Percentiles rank a stretch among this genome's conserved stretches.
Evolutionary conservation across 169 alveolate genomes (phyloP).

Genomic region (Toxoplasma gondii): DNA sequence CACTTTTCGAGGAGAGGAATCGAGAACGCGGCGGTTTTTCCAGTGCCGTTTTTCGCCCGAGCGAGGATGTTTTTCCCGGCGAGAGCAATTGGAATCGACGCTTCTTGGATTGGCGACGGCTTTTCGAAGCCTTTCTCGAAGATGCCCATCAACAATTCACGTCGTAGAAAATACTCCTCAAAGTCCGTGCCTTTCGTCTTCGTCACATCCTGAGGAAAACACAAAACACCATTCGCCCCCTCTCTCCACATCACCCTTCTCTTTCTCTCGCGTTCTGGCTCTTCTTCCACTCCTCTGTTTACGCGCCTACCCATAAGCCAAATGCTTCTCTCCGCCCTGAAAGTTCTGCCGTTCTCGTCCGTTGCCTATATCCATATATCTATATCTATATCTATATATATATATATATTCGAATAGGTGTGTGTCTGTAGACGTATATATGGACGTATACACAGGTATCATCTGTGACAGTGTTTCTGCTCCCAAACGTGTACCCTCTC

Average conservation of each 20-base stretch:
- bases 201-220: slow-evolving; percentile 91
- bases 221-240: background rate
- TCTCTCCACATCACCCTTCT: background rate
- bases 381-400: no score
- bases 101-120: slow-evolving; percentile 99
- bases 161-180: slow-evolving; percentile 95
- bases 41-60: slow-evolving; percentile 99
- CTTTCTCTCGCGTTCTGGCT: background rate
- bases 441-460: no score
- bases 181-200: slow-evolving; percentile 97
- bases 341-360: background rate
- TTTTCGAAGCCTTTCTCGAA: slow-evolving; percentile 98
- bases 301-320: background rate
- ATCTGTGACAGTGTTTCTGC: no score
- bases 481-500: background rate
- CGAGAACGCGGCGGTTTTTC: slow-evolving; percentile 99
- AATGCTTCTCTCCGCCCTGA: background rate
- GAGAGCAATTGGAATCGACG: slow-evolving; percentile 97
- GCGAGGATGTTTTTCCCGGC: slow-evolving; percentile 97
- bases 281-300: background rate
- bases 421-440: no score
- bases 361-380: background rate
- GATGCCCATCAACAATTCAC: slow-evolving; percentile 96
- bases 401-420: background rate
- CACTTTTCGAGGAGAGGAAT: slow-evolving; percentile 96